These are phyloP conservation scores for Kandelia obovata DNA, from an alignment of 345 rosid species.

Conservation along the genomic window DNA sequence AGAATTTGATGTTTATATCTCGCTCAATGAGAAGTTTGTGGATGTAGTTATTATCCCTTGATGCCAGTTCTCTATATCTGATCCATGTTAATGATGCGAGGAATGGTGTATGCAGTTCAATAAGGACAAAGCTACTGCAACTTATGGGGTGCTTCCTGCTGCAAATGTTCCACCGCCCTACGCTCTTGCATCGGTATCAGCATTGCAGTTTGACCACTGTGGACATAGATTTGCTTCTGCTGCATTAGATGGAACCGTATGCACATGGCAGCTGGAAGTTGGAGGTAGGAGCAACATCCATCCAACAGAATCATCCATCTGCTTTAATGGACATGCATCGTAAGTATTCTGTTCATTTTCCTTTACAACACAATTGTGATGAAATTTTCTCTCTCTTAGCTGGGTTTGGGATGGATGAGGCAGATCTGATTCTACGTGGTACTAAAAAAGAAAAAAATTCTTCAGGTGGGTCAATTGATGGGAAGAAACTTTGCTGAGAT, in stretches of 20 bases:
- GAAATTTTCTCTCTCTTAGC: background rate
- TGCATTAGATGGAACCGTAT: slow-evolving; percentile 85
- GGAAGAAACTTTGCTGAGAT: background rate
- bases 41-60: slow-evolving; percentile 7
- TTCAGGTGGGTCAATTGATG: background rate
- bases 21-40: slow-evolving; percentile 5
- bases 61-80: background rate
- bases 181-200: slow-evolving; percentile 83
- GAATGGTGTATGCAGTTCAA: slow-evolving; percentile 59
- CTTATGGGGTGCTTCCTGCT: slow-evolving; percentile 89
- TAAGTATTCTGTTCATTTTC: slow-evolving; percentile 39
- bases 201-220: slow-evolving; percentile 73
- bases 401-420: background rate
- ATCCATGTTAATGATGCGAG: slow-evolving; percentile 24
- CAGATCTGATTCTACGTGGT: background rate
- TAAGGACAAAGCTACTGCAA: slow-evolving; percentile 73
- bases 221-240: slow-evolving; percentile 91
- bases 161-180: slow-evolving; percentile 83
- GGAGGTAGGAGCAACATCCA: slow-evolving; percentile 80
- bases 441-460: background rate
- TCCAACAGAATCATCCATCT: slow-evolving; percentile 86
- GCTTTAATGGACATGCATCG: slow-evolving; percentile 82
- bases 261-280: slow-evolving; percentile 92
- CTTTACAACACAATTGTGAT: slow-evolving; percentile 1
- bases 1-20: slow-evolving; percentile 6